Conservation (phyloP, 169 alveolate species). For the Perkinsus chesapeaki region DNA sequence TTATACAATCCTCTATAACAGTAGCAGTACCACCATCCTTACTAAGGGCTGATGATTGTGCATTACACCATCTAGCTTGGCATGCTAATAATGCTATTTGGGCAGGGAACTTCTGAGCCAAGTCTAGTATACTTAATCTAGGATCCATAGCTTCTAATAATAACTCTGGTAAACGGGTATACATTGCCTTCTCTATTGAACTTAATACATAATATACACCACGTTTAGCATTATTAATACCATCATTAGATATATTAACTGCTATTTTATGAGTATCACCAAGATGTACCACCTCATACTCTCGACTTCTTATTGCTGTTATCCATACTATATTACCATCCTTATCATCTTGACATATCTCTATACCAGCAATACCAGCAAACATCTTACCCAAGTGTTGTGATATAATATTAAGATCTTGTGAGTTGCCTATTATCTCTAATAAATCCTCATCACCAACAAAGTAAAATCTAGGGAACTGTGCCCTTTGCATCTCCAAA, state of each 20-base stretch:
- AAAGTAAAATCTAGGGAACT: conserved; percentile 97
- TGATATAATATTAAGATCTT: conserved; percentile 85
- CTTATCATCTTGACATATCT: conserved; percentile 57
- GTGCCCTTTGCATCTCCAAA: conserved; percentile 90
- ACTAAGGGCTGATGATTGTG: neutral
- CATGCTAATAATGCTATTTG: conserved; percentile 62
- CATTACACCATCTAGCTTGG: conserved; percentile 59
- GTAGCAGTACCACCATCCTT: neutral
- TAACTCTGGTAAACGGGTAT: conserved; percentile 31
- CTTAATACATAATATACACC: neutral
- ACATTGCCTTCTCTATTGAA: neutral
- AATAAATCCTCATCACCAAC: conserved; percentile 96
- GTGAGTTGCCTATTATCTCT: conserved; percentile 94
- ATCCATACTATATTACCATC: conserved; percentile 30
- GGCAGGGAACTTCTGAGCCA: conserved; percentile 68
- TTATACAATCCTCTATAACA: neutral
- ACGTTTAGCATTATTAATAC: neutral
- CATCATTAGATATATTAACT: neutral
- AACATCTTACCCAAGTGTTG: conserved; percentile 94
- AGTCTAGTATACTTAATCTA: conserved; percentile 49
- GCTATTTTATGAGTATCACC: neutral
- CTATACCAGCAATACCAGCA: conserved; percentile 88
- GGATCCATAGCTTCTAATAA: conserved; percentile 50
- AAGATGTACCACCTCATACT: neutral
- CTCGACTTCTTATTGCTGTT: conserved; percentile 10